Conservation (phyloP, 176 grass and related monocot species). For the Aechmea fasciata region DNA sequence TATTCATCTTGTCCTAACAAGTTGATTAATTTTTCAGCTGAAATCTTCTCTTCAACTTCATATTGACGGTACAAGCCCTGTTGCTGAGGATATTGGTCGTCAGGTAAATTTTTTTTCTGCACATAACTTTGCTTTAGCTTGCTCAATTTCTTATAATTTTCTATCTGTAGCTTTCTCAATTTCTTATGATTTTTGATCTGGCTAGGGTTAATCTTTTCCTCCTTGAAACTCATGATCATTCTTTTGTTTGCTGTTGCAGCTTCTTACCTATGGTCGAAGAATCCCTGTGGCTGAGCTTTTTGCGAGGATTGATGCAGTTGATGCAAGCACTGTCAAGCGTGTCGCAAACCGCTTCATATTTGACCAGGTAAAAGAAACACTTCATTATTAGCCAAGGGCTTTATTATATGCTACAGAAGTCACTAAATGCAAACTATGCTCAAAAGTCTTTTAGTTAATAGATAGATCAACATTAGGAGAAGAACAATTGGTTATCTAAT, state of each 20-base stretch:
- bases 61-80: constrained; percentile 79
- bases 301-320: constrained; percentile 96
- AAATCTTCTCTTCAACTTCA: constrained; percentile 97
- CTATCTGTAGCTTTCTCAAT: not conserved
- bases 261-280: constrained; percentile 90
- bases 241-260: constrained; percentile 24
- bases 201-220: not conserved
- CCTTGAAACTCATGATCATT: constrained; percentile 12
- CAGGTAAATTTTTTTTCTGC: constrained; percentile 34
- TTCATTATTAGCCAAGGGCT: not conserved
- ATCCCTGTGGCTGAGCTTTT: constrained; percentile 81
- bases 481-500: too few relatives aligned
- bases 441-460: too few relatives aligned
- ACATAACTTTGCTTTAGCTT: not conserved
- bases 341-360: constrained; percentile 99
- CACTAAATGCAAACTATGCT: not conserved
- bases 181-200: not conserved
- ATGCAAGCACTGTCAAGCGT: constrained; percentile 81
- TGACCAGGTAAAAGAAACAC: constrained; percentile 52
- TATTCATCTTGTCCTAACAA: constrained; percentile 14
- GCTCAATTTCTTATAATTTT: not conserved
- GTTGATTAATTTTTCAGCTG: constrained; percentile 48
- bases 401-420: not conserved
- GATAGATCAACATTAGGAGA: too few relatives aligned
- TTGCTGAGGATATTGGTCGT: constrained; percentile 93